Conservation (phyloP, 495 filamentous ascomycete genomes). For the Neurospora terricola region DNA sequence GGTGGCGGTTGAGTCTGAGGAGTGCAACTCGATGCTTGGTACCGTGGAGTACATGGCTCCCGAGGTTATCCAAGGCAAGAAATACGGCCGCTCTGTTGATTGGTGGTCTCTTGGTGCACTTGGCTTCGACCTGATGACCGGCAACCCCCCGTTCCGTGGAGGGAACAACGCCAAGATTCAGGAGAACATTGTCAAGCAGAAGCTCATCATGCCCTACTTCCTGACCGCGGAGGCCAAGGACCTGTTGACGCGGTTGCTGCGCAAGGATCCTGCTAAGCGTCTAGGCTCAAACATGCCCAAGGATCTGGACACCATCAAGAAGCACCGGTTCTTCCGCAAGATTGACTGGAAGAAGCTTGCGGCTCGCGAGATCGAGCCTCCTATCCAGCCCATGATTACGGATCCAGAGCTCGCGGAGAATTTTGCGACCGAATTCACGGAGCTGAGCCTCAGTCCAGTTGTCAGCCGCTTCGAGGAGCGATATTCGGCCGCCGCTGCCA, state of each 20-base stretch:
- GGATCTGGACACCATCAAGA: constrained; percentile 77
- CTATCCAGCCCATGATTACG: constrained; percentile 85
- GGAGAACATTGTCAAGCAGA: constrained; percentile 86
- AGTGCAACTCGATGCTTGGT: constrained; percentile 80
- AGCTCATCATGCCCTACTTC: constrained; percentile 78
- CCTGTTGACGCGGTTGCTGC: constrained; percentile 73
- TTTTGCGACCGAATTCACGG: constrained; percentile 81
- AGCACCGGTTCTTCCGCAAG: constrained; percentile 91
- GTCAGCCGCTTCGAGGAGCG: constrained; percentile 31
- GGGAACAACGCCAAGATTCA: constrained; percentile 87
- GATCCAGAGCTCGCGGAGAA: constrained; percentile 94
- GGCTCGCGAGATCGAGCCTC: constrained; percentile 66
- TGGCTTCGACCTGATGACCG: constrained; percentile 85
- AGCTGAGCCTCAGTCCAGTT: constrained; percentile 67
- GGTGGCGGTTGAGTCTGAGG: constrained; percentile 73
- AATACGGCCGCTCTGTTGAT: constrained; percentile 88
- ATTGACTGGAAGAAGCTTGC: constrained; percentile 86
- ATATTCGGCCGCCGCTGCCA: constrained; percentile 20
- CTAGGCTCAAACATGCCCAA: constrained; percentile 81
- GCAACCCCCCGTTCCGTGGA: constrained; percentile 78
- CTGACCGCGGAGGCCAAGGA: constrained; percentile 86
- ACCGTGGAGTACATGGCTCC: constrained; percentile 99
- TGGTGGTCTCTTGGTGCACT: constrained; percentile 97
- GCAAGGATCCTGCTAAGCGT: constrained; percentile 83
- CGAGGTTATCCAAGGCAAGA: constrained; percentile 74